These are phyloP conservation scores for Petasospora rhodanensis DNA, from an alignment of 1,139 yeast species.

Conservation along the genomic window DNA sequence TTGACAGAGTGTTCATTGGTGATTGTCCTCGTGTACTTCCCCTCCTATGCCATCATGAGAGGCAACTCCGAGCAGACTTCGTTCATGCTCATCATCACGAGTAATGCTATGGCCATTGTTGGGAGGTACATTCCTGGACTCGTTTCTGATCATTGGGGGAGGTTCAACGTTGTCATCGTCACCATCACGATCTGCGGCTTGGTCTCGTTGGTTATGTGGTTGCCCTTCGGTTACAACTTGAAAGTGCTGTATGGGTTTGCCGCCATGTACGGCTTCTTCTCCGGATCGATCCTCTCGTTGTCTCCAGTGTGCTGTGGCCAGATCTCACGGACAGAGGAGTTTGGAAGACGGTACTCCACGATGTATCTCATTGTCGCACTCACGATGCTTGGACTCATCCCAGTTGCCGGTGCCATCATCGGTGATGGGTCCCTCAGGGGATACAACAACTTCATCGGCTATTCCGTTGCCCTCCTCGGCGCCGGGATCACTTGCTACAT, in stretches of 20 bases:
- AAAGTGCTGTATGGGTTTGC: constrained; percentile 35
- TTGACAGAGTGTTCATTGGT: constrained; percentile 41
- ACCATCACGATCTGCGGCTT: constrained; percentile 35
- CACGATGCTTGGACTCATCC: constrained; percentile 49
- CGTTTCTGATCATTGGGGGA: constrained; percentile 44
- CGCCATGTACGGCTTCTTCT: constrained; percentile 47
- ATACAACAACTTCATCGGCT: constrained; percentile 14
- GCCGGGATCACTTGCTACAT: constrained; percentile 15
- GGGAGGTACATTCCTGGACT: constrained; percentile 47
- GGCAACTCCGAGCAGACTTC: constrained; percentile 40
- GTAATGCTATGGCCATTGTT: constrained; percentile 43
- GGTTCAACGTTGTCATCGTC: constrained; percentile 47
- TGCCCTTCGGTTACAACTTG: constrained; percentile 45
- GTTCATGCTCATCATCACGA: constrained; percentile 42
- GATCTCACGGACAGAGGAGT: constrained; percentile 56
- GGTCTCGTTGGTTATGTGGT: constrained; percentile 45
- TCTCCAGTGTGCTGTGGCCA: constrained; percentile 47
- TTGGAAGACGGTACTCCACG: constrained; percentile 67
- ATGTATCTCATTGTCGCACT: constrained; percentile 61
- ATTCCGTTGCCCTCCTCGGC: constrained; percentile 10
- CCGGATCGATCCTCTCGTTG: constrained; percentile 41
- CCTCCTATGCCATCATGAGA: constrained; percentile 45
- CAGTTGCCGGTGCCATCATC: constrained; percentile 44
- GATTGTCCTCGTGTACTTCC: constrained; percentile 41
- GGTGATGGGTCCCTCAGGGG: constrained; percentile 12